Conservation (phyloP, 495 filamentous ascomycete species). For the Podospora comata region DNA sequence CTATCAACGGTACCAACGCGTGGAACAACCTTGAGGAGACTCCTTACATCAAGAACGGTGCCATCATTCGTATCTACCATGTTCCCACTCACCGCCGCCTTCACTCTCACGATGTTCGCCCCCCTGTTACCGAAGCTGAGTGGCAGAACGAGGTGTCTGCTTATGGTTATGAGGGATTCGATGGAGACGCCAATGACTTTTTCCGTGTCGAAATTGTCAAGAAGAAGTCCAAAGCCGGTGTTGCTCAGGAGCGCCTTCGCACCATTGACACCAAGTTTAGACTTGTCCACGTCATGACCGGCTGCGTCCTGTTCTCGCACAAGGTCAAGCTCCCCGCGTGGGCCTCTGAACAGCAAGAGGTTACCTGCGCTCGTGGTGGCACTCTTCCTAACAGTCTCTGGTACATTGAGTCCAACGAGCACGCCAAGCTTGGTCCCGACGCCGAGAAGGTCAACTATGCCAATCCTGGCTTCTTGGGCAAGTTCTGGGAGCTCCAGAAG, state of each 20-base stretch:
- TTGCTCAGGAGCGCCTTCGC: slow-evolving; percentile 78
- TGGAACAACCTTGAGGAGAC: slow-evolving; percentile 73
- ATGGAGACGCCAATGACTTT: slow-evolving; percentile 92
- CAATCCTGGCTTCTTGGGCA: slow-evolving; percentile 93
- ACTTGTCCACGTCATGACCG: slow-evolving; percentile 93
- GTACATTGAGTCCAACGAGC: slow-evolving; percentile 89
- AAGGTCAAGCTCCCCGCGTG: slow-evolving; percentile 98
- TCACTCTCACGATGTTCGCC: slow-evolving; percentile 95
- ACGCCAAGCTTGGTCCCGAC: slow-evolving; percentile 66
- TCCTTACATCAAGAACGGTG: slow-evolving; percentile 72
- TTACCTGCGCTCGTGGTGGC: slow-evolving; percentile 90
- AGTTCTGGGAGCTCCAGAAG: slow-evolving; percentile 98
- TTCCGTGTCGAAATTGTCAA: slow-evolving; percentile 95
- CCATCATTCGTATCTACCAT: slow-evolving; percentile 79
- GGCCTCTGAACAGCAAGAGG: slow-evolving; percentile 96
- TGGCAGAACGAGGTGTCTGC: slow-evolving; percentile 99
- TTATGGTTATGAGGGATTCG: slow-evolving; percentile 95
- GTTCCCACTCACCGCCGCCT: slow-evolving; percentile 76
- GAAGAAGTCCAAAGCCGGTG: slow-evolving; percentile 73
- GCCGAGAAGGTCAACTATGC: slow-evolving; percentile 93
- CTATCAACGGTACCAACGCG: slow-evolving; percentile 73
- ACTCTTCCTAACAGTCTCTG: slow-evolving; percentile 94
- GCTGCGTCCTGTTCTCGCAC: slow-evolving; percentile 94
- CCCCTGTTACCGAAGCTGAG: slow-evolving; percentile 94
- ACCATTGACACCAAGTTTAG: slow-evolving; percentile 97